These are phyloP conservation scores for Talaromyces sp. DNA, from an alignment of 2,329 filamentous ascomycete species.

Conservation along the genomic window DNA sequence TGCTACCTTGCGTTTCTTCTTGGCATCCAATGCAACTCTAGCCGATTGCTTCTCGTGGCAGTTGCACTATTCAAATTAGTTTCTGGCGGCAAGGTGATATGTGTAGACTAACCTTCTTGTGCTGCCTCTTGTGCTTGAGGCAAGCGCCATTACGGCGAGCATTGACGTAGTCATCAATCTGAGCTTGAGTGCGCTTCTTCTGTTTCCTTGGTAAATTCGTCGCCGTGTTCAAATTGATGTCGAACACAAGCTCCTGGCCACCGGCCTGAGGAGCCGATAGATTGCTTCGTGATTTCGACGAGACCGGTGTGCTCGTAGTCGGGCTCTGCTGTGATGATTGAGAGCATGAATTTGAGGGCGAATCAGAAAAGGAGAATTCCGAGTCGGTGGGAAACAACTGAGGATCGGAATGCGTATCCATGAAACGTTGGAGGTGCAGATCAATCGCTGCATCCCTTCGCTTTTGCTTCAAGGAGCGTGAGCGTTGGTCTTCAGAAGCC, in stretches of 20 bases:
- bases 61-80: constrained; percentile 34
- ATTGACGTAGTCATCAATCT: constrained; percentile 44
- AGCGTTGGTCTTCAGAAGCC: constrained; percentile 35
- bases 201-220: constrained; percentile 42
- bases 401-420: constrained; percentile 26
- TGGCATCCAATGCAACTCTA: not conserved
- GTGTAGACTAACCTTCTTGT: constrained; percentile 36
- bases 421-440: constrained; percentile 38
- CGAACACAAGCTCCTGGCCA: constrained; percentile 38
- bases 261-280: constrained; percentile 22
- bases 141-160: constrained; percentile 43
- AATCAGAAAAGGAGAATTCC: constrained; percentile 33
- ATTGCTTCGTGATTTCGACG: constrained; percentile 13
- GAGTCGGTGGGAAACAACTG: constrained; percentile 28
- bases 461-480: constrained; percentile 39
- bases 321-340: constrained; percentile 24
- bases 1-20: not conserved
- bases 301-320: constrained; percentile 18
- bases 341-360: constrained; percentile 27
- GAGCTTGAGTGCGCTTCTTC: constrained; percentile 39
- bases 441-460: constrained; percentile 41
- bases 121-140: constrained; percentile 43
- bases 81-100: not conserved
- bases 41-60: constrained; percentile 33
- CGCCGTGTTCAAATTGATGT: constrained; percentile 43